Conservation (phyloP, 2,329 filamentous ascomycete species). For the Beauveria scarabaeidicola region DNA sequence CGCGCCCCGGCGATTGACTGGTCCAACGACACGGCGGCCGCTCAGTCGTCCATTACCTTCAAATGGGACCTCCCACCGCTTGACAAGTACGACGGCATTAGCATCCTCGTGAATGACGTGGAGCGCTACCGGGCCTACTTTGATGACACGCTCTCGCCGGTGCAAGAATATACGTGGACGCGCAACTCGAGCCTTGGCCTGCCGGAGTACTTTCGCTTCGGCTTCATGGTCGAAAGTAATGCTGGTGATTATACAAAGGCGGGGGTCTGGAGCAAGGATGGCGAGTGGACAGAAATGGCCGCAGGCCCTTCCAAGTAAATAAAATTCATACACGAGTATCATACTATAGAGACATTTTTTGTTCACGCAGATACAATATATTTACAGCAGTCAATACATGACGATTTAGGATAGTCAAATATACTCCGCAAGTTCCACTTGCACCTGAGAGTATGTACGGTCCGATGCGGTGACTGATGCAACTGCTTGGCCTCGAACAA, state of each 20-base stretch:
- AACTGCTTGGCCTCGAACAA: no score
- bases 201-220: conserved; percentile 72
- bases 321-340: not conserved
- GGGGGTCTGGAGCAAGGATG: conserved; percentile 57
- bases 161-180: conserved; percentile 49
- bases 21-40: conserved; percentile 20
- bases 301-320: conserved; percentile 44
- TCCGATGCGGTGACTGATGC: no score
- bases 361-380: not conserved
- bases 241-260: conserved; percentile 68
- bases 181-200: conserved; percentile 35
- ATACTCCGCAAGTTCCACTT: not conserved
- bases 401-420: not conserved
- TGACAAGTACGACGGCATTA: conserved; percentile 62
- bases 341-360: not conserved
- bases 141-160: conserved; percentile 39
- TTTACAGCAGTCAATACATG: not conserved
- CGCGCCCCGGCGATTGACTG: conserved; percentile 38
- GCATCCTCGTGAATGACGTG: conserved; percentile 77
- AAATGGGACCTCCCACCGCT: conserved; percentile 38
- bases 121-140: conserved; percentile 71
- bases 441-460: no score
- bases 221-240: conserved; percentile 56
- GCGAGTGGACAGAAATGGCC: conserved; percentile 58
- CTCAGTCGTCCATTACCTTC: conserved; percentile 58